Evolutionary conservation across 257 asterid species (phyloP).

Genomic region (Lantana camara): DNA sequence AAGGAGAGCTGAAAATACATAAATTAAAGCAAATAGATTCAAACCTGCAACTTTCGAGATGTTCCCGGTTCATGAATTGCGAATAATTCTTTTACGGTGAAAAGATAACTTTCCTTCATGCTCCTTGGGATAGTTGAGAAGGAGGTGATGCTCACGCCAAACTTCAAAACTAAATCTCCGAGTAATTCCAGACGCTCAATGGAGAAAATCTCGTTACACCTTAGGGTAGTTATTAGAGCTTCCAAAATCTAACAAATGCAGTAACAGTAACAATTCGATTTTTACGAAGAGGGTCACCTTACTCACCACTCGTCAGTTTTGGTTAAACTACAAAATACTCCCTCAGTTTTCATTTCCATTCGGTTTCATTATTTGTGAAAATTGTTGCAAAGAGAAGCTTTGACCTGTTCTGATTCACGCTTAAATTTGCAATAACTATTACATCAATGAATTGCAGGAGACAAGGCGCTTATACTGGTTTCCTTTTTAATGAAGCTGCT

Average conservation of each 20-base stretch:
- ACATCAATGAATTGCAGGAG: too few relatives aligned
- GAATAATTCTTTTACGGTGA: constrained; percentile 51
- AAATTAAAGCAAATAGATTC: neutral
- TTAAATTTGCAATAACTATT: constrained; percentile 58
- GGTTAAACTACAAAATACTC: too few relatives aligned
- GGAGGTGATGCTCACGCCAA: constrained; percentile 72
- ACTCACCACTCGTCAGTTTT: too few relatives aligned
- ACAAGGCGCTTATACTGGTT: too few relatives aligned
- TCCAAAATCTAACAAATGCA: constrained; percentile 64
- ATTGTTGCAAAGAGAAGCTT: too few relatives aligned
- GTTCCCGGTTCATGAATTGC: constrained; percentile 76
- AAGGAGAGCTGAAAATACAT: too few relatives aligned
- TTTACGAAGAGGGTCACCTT: too few relatives aligned
- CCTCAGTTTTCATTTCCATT: too few relatives aligned
- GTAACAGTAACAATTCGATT: too few relatives aligned
- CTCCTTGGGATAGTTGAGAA: constrained; percentile 70
- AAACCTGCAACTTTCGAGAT: constrained; percentile 74
- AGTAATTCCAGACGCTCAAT: constrained; percentile 95
- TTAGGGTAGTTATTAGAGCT: constrained; percentile 80
- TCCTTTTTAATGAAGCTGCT: constrained; percentile 37
- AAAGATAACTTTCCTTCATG: constrained; percentile 73
- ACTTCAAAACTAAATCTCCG: constrained; percentile 93
- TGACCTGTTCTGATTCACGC: too few relatives aligned
- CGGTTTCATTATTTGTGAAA: too few relatives aligned
- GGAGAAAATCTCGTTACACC: constrained; percentile 85